phyloP scores from a whole-genome alignment of 2,329 filamentous ascomycete genomes.

The Ascochyta clinopodiicola region DNA sequence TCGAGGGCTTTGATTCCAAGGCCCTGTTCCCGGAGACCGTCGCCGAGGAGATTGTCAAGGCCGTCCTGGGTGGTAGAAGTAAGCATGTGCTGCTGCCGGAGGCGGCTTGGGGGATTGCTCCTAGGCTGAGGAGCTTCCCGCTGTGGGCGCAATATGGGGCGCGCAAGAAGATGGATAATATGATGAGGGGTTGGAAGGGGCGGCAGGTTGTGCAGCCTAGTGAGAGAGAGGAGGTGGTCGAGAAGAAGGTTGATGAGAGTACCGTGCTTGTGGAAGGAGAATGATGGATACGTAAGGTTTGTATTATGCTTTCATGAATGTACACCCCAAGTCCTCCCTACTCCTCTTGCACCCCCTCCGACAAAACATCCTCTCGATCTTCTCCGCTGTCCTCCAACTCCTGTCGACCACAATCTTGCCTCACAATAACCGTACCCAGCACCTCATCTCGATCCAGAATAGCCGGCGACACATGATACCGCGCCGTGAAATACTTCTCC shows the following conservation, averaged over 20 bases:
- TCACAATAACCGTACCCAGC: too few species aligned
- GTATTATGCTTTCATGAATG: background rate
- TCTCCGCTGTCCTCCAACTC: too few species aligned
- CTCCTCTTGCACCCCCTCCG: too few species aligned
- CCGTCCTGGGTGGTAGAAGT: conserved; percentile 65
- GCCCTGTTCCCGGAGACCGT: conserved; percentile 67
- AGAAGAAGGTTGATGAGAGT: conserved; percentile 35
- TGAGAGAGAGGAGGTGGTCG: conserved; percentile 24
- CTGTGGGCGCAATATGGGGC: conserved; percentile 67
- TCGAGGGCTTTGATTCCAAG: conserved; percentile 62
- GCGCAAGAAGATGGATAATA: conserved; percentile 50
- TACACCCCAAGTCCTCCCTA: background rate
- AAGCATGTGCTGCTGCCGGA: conserved; percentile 64
- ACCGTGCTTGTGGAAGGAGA: conserved; percentile 33
- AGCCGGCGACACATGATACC: too few species aligned
- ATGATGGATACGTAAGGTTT: background rate
- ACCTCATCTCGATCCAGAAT: too few species aligned
- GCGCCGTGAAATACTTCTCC: too few species aligned
- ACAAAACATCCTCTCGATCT: too few species aligned
- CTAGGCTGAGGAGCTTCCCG: conserved; percentile 60
- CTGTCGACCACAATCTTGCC: too few species aligned
- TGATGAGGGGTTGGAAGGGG: conserved; percentile 48
- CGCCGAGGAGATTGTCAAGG: conserved; percentile 66
- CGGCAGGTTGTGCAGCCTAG: conserved; percentile 49
- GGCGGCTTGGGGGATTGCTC: conserved; percentile 44